Conservation (phyloP, 306 rosid genomes). For the Clitoria ternatea region DNA sequence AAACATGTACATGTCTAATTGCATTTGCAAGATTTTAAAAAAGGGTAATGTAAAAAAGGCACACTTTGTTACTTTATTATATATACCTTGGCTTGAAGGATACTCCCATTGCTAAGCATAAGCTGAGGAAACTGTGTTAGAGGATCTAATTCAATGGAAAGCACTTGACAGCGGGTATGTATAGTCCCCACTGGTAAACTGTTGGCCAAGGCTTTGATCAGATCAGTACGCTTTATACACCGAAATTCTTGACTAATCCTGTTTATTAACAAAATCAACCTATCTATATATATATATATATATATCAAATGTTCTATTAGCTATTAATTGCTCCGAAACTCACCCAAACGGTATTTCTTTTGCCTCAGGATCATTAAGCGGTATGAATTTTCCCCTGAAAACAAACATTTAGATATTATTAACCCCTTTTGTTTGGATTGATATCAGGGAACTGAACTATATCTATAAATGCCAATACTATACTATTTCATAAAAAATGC, state of each 20-base stretch:
- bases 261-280: not conserved
- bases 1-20: too few relatives aligned
- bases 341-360: constrained; percentile 33
- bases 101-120: constrained; percentile 35
- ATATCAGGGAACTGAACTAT: too few relatives aligned
- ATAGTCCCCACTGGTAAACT: constrained; percentile 45
- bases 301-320: not conserved
- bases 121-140: constrained; percentile 26
- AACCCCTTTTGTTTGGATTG: too few relatives aligned
- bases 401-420: not conserved
- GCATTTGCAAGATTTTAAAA: not conserved
- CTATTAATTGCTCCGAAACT: not conserved
- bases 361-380: not conserved
- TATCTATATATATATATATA: too few relatives aligned
- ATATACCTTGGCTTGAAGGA: constrained; percentile 40
- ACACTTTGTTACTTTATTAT: too few relatives aligned
- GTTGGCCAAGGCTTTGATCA: constrained; percentile 35
- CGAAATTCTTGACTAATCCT: constrained; percentile 34
- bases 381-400: constrained; percentile 24
- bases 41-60: not conserved
- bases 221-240: constrained; percentile 46
- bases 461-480: too few relatives aligned
- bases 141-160: constrained; percentile 37
- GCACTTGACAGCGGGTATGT: constrained; percentile 30
- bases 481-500: too few relatives aligned